A percentile compares a stretch with the other conserved stretches of the same genome.
Conservation (phyloP, 305 asterid genomes). For the Fraxinus ornus region DNA sequence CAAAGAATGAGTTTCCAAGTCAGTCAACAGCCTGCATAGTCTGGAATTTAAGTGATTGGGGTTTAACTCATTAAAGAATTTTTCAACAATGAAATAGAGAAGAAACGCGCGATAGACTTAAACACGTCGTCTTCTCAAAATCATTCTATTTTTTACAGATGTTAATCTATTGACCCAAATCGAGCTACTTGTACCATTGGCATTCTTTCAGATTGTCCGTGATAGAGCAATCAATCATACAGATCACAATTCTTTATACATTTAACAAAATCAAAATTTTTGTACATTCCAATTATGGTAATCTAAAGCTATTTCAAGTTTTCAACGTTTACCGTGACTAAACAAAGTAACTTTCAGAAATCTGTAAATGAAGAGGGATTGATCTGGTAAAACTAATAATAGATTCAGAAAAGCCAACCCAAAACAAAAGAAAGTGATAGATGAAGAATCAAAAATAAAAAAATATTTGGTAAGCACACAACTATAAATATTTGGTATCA, state of each 20-base stretch:
- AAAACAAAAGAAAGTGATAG: not conserved
- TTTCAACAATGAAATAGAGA: slow-evolving; percentile 11
- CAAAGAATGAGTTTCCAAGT: not conserved
- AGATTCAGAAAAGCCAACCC: slow-evolving; percentile 11
- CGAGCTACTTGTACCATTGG: not conserved
- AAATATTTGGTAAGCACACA: not conserved
- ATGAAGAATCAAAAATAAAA: slow-evolving; percentile 1
- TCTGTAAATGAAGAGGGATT: not conserved
- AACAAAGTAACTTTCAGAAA: not conserved
- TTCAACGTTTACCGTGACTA: slow-evolving; percentile 7
- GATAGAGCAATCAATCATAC: not conserved
- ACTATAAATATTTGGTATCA: slow-evolving; percentile 1
- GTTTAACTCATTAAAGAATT: not conserved
- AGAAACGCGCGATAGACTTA: not conserved
- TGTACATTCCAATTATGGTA: not conserved
- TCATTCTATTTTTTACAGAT: slow-evolving; percentile 3
- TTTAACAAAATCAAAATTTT: not conserved
- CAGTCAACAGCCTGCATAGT: slow-evolving; percentile 25
- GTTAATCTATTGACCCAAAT: not conserved
- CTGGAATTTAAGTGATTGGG: slow-evolving; percentile 3
- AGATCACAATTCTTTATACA: not conserved
- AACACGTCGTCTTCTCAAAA: not conserved
- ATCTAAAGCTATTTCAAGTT: not conserved
- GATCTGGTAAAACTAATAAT: slow-evolving; percentile 4
- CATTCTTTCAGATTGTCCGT: not conserved